Conservation (phyloP, 768 basidiomycete genomes). For the Vararia minispora region DNA sequence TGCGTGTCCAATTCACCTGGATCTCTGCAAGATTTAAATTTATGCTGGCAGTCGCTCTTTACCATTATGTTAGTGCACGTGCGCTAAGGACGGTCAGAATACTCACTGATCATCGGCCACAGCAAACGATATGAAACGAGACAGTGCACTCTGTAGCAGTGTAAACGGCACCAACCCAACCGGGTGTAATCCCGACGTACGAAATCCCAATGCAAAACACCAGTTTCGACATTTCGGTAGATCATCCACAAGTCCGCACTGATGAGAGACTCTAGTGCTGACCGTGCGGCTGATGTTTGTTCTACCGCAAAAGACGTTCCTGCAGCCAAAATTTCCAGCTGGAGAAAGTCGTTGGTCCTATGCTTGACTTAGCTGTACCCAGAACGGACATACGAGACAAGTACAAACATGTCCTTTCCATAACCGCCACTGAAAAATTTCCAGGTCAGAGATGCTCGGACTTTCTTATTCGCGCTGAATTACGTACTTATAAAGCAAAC, state of each 20-base stretch:
- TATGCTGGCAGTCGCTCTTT: too few relatives aligned
- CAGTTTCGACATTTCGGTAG: slow-evolving; percentile 42
- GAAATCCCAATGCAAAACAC: slow-evolving; percentile 61
- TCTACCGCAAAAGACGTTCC: slow-evolving; percentile 45
- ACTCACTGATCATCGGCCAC: slow-evolving; percentile 35
- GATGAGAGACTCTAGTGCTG: slow-evolving; percentile 44
- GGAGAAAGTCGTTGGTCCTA: slow-evolving; percentile 51
- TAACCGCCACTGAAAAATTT: slow-evolving; percentile 46
- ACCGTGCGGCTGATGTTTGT: slow-evolving; percentile 19
- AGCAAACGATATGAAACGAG: slow-evolving; percentile 59
- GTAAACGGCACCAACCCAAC: background rate
- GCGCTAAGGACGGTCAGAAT: too few relatives aligned
- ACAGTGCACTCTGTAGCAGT: slow-evolving; percentile 40
- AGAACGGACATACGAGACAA: background rate
- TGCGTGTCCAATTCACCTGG: background rate
- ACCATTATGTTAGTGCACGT: too few relatives aligned
- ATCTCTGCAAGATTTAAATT: background rate
- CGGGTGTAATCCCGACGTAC: slow-evolving; percentile 26
- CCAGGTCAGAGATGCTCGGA: background rate
- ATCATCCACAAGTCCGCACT: slow-evolving; percentile 64
- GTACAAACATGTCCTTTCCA: slow-evolving; percentile 36
- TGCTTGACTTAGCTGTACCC: background rate
- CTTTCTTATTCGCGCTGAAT: background rate
- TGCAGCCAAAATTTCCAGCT: slow-evolving; percentile 47
- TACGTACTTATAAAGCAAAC: slow-evolving; percentile 46